Base-by-base conservation (phyloP, 805 yeast species). In the Cyberlindnera meyerae region DNA sequence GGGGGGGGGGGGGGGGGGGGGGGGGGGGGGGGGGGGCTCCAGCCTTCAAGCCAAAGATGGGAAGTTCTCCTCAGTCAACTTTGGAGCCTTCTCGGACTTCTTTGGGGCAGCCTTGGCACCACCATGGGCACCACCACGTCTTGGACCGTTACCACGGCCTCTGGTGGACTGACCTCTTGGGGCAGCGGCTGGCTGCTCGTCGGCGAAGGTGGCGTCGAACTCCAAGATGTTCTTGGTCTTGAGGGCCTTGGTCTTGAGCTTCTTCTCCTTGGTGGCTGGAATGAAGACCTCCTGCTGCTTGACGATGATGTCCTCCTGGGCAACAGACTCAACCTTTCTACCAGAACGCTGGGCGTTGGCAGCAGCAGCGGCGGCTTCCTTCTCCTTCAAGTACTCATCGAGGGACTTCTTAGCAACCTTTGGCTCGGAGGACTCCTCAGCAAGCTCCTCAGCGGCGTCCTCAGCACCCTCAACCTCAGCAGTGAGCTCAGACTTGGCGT, bases 191-290 rank as follows among this genome's bases (percentile, higher is more conserved):
- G 63, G 69, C 51, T 57, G 58, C 47, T 72, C 70, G 55, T 79
- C 88, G 52, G 82, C 70, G 61, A 82, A 82, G 45, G 74, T 66
- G 44, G 89, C 83, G 53, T 78, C 79, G 53, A 85, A 70, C 49
- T 85, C 90, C 60, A 88, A 71, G 61, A 71, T 66, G 58, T 68
- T 73, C 82, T 87, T 87, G 65, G 82, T 82, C 79, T 89, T 89
- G 63, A 70, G 73, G 48, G 79, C 72, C 77, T 87, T 88, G 60
- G 71, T 58, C 68, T 77, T 82, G 57, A 67, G 55, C 63, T 74
- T 74, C 80, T 87, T 87, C 61, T 69, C 62, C 60, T 70, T 68
- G 55, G 87, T 63, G 40, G 85, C 70, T 41, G 71, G 70, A 47
- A 75, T 66, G 61, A 70, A 78, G 34, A 64, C 70, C 62, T 75